Evolutionary conservation across 1,284 basidiomycete species (phyloP).

Genomic region (Heterobasidion annosum): DNA sequence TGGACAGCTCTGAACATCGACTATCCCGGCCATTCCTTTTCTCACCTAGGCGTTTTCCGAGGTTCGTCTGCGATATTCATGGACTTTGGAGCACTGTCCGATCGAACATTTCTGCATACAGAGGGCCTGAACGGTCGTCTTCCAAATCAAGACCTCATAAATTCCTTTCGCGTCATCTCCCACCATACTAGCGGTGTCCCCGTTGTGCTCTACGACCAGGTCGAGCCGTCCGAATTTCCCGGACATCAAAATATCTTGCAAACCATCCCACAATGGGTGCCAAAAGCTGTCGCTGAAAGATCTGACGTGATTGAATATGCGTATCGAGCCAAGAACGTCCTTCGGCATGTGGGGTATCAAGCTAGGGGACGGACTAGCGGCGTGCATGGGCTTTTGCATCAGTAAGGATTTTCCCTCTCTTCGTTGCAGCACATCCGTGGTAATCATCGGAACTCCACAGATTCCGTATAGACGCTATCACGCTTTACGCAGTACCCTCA

Average conservation of each 20-base stretch:
- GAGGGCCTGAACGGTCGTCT: conserved; percentile 93
- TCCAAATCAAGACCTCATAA: conserved; percentile 93
- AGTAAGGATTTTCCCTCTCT: conserved; percentile 30
- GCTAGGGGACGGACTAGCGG: conserved; percentile 66
- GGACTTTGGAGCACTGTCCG: neutral
- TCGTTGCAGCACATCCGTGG: neutral
- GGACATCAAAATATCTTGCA: conserved; percentile 19
- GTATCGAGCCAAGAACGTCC: conserved; percentile 52
- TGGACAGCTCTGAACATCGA: conserved; percentile 96
- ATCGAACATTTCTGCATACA: conserved; percentile 20
- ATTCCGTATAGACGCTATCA: conserved; percentile 92
- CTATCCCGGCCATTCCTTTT: conserved; percentile 95
- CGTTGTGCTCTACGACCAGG: conserved; percentile 69
- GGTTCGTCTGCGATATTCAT: conserved; percentile 39
- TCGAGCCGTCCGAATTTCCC: conserved; percentile 39
- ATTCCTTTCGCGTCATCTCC: conserved; percentile 73
- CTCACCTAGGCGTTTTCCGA: conserved; percentile 85
- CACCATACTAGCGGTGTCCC: conserved; percentile 66
- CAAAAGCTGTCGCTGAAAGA: conserved; percentile 31
- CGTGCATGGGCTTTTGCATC: conserved; percentile 71
- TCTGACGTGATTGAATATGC: conserved; percentile 40
- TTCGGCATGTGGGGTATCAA: conserved; percentile 61
- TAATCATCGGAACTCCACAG: conserved; percentile 26
- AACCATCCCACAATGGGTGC: conserved; percentile 35
- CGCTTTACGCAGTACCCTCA: conserved; percentile 83